Percentiles rank a stretch among this genome's conserved stretches.
phyloP scores from a whole-genome alignment of 768 basidiomycete species.

The Boletus pseudopeckii region DNA sequence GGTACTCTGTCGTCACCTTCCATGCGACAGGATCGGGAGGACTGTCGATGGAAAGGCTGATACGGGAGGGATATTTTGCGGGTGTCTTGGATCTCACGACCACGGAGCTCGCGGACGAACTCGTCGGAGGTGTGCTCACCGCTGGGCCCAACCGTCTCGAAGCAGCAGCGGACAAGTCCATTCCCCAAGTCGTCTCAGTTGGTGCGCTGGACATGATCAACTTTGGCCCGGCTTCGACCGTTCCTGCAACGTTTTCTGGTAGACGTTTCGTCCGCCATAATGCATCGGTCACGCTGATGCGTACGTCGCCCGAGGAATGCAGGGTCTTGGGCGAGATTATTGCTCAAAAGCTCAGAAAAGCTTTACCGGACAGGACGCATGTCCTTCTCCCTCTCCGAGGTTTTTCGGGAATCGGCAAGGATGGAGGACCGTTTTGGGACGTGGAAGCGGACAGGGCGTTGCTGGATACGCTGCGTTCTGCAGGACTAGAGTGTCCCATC shows the following conservation, averaged over 20 bases:
- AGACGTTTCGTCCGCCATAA: slow-evolving; percentile 26
- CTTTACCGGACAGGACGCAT: slow-evolving; percentile 14
- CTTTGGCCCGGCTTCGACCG: slow-evolving; percentile 29
- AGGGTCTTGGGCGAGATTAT: slow-evolving; percentile 20
- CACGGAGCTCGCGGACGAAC: slow-evolving; percentile 33
- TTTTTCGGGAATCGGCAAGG: slow-evolving; percentile 25
- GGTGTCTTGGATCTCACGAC: slow-evolving; percentile 33
- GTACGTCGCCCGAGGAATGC: slow-evolving; percentile 27
- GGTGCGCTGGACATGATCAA: slow-evolving; percentile 35
- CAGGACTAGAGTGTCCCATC: slow-evolving; percentile 14
- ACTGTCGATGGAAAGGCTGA: slow-evolving; percentile 29
- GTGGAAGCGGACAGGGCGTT: slow-evolving; percentile 23
- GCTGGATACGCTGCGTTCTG: slow-evolving; percentile 14
- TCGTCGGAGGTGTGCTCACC: slow-evolving; percentile 28
- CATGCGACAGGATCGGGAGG: slow-evolving; percentile 32
- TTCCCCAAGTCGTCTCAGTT: slow-evolving; percentile 31
- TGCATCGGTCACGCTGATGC: slow-evolving; percentile 29
- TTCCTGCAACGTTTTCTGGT: slow-evolving; percentile 17
- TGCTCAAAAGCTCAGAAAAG: slow-evolving; percentile 17
- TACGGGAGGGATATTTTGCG: slow-evolving; percentile 21
- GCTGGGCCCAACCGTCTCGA: slow-evolving; percentile 29
- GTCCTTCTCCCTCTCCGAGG: slow-evolving; percentile 26
- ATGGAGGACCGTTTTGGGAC: slow-evolving; percentile 24
- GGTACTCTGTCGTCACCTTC: slow-evolving; percentile 23
- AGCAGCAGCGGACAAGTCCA: slow-evolving; percentile 16